Percentiles rank a stretch among this genome's conserved stretches.
Conservation (phyloP, 106 monocot species). For the Hemerocallis citrina region DNA sequence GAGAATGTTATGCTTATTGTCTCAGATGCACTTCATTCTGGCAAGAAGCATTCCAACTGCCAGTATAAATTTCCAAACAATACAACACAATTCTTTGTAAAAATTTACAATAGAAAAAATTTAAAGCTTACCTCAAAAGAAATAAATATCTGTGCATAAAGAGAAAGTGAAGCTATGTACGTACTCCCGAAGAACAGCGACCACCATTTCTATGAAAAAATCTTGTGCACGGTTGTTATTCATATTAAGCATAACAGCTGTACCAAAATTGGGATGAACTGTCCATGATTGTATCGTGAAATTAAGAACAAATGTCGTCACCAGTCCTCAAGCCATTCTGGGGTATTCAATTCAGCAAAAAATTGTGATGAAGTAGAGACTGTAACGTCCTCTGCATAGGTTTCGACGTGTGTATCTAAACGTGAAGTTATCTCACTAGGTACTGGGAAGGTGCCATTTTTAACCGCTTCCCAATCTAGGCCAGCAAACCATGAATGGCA, state of each 20-base stretch:
- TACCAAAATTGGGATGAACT: background rate
- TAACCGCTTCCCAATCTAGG: conserved; percentile 57
- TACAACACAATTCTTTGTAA: too few relatives aligned
- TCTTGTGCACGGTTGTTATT: background rate
- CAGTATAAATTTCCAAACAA: too few relatives aligned
- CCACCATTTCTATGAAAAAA: background rate
- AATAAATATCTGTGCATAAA: background rate
- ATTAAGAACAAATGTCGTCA: conserved; percentile 1
- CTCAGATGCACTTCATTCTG: too few relatives aligned
- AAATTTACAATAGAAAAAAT: conserved; percentile 7
- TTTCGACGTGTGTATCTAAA: conserved; percentile 40
- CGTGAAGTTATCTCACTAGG: conserved; percentile 64
- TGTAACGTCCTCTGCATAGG: conserved; percentile 24
- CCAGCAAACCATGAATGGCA: conserved; percentile 74
- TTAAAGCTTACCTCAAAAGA: background rate
- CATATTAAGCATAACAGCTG: background rate
- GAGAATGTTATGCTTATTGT: too few relatives aligned
- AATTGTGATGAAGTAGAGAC: conserved; percentile 27
- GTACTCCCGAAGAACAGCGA: background rate
- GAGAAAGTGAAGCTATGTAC: background rate
- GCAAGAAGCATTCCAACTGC: too few relatives aligned
- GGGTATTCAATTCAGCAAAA: conserved; percentile 22
- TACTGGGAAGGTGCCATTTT: conserved; percentile 46
- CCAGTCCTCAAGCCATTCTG: conserved; percentile 87
- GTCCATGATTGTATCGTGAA: background rate